A percentile compares a stretch with the other conserved stretches of the same genome.
These are phyloP conservation scores for Salix suchowensis DNA, from an alignment of 345 rosid species.

Conservation along the genomic window DNA sequence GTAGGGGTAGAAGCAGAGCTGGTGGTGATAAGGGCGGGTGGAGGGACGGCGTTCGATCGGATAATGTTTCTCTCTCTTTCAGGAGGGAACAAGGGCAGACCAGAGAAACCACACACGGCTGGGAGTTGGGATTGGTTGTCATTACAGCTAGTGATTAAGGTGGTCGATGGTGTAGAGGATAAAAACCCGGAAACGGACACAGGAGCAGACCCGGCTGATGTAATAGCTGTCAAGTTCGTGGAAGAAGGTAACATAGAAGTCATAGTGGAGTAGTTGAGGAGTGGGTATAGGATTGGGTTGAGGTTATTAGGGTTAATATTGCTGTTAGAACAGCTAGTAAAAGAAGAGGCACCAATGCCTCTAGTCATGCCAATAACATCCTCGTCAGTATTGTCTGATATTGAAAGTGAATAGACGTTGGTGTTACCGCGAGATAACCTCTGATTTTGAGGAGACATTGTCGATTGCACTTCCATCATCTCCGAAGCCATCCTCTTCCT, in stretches of 20 bases:
- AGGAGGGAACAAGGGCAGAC: conserved; percentile 83
- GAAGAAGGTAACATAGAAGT: conserved; percentile 26
- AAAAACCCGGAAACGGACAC: conserved; percentile 27
- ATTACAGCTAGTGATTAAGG: conserved; percentile 5
- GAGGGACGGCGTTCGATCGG: conserved; percentile 7
- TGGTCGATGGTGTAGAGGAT: conserved; percentile 30
- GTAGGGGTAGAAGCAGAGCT: conserved; percentile 8
- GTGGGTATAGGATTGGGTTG: conserved; percentile 15
- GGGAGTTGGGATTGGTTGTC: conserved; percentile 35
- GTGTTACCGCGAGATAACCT: conserved; percentile 17
- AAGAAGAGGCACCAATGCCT: not conserved
- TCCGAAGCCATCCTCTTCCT: conserved; percentile 89
- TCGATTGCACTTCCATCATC: conserved; percentile 38
- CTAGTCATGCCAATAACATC: not conserved
- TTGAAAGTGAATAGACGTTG: not conserved
- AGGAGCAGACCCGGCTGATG: conserved; percentile 43
- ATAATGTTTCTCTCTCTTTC: conserved; percentile 23
- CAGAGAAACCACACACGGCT: conserved; percentile 87
- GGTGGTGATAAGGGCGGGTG: not conserved
- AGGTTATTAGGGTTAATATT: conserved; percentile 16
- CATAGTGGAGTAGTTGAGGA: conserved; percentile 61
- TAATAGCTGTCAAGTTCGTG: conserved; percentile 36
- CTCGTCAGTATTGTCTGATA: not conserved
- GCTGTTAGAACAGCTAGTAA: not conserved
- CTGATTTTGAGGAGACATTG: conserved; percentile 15